These are phyloP conservation scores for Eustoma russellianum DNA, from an alignment of 257 asterid genomes.

Conservation along the genomic window DNA sequence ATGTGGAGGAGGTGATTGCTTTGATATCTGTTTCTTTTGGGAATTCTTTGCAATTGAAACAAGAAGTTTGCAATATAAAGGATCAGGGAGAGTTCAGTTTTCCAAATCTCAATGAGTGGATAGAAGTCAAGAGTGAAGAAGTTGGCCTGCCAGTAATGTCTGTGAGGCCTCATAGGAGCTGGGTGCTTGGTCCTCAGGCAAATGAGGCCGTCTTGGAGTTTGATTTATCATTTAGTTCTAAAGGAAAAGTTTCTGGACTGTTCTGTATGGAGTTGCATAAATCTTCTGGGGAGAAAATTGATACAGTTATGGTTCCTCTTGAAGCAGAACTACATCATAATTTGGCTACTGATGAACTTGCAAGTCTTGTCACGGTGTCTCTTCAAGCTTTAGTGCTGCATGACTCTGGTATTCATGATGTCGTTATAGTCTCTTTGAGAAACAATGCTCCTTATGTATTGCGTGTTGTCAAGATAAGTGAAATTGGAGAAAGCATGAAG, in stretches of 20 bases:
- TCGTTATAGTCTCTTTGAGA: slow-evolving; percentile 39
- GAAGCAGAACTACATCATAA: slow-evolving; percentile 44
- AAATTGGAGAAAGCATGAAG: slow-evolving; percentile 27
- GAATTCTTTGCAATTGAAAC: slow-evolving; percentile 31
- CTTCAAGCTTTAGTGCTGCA: slow-evolving; percentile 38
- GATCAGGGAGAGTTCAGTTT: slow-evolving; percentile 22
- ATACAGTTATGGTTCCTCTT: slow-evolving; percentile 65
- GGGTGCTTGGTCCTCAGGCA: slow-evolving; percentile 62
- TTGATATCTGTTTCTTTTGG: slow-evolving; percentile 63
- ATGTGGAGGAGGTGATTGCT: slow-evolving; percentile 64
- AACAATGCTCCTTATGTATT: slow-evolving; percentile 39
- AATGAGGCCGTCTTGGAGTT: slow-evolving; percentile 52
- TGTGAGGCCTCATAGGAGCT: slow-evolving; percentile 53
- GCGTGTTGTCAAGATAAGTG: slow-evolving; percentile 38
- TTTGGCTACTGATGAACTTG: slow-evolving; percentile 20
- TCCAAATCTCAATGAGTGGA: slow-evolving; percentile 34
- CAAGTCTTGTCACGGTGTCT: slow-evolving; percentile 27
- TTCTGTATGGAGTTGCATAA: slow-evolving; percentile 51
- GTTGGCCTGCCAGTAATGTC: slow-evolving; percentile 37
- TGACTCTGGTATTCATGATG: slow-evolving; percentile 24
- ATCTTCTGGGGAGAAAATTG: slow-evolving; percentile 38
- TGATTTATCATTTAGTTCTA: slow-evolving; percentile 43
- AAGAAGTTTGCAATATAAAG: slow-evolving; percentile 38
- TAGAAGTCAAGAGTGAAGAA: slow-evolving; percentile 34
- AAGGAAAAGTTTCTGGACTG: slow-evolving; percentile 52